phyloP scores from a whole-genome alignment of 2,329 filamentous ascomycete genomes.

The Sclerotinia sclerotiorum region DNA sequence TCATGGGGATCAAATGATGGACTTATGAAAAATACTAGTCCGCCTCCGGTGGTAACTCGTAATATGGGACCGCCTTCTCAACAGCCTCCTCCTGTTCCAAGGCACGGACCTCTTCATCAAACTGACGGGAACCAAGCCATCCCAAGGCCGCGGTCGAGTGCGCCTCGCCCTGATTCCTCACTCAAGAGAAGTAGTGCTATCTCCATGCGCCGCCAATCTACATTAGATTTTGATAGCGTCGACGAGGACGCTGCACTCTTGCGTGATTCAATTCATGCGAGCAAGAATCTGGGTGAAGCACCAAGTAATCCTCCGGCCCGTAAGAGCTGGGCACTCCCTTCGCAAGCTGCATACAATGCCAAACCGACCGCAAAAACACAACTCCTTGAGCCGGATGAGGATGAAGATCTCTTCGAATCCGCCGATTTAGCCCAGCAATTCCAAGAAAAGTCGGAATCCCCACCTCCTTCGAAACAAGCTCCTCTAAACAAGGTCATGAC shows the following conservation, averaged over 20 bases:
- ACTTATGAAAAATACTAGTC: constrained; percentile 35
- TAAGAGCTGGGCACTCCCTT: constrained; percentile 37
- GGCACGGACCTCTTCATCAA: constrained; percentile 18
- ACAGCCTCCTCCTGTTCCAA: constrained; percentile 21
- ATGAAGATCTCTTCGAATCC: constrained; percentile 37
- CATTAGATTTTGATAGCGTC: constrained; percentile 33
- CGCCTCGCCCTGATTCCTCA: constrained; percentile 23
- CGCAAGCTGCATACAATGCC: constrained; percentile 28
- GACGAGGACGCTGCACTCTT: constrained; percentile 41
- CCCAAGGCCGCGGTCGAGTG: constrained; percentile 22
- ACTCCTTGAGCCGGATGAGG: constrained; percentile 33
- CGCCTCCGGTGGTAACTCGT: constrained; percentile 32
- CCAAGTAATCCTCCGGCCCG: constrained; percentile 29
- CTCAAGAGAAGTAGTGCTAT: constrained; percentile 39
- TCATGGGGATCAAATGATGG: constrained; percentile 40
- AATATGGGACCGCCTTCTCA: constrained; percentile 26
- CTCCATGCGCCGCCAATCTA: constrained; percentile 35
- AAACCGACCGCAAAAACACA: constrained; percentile 30
- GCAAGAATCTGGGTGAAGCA: constrained; percentile 34
- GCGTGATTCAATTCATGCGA: constrained; percentile 39
- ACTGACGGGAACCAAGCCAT: constrained; percentile 19
- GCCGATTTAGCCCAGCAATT: constrained; percentile 38
- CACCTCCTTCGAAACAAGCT: constrained; percentile 31
- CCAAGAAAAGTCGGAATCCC: constrained; percentile 30
- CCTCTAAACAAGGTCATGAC: constrained; percentile 81